A percentile compares a stretch with the other conserved stretches of the same genome.
These are phyloP conservation scores for Hymenoscyphus occultus DNA, from an alignment of 2,329 filamentous ascomycete genomes.

Conservation along the genomic window DNA sequence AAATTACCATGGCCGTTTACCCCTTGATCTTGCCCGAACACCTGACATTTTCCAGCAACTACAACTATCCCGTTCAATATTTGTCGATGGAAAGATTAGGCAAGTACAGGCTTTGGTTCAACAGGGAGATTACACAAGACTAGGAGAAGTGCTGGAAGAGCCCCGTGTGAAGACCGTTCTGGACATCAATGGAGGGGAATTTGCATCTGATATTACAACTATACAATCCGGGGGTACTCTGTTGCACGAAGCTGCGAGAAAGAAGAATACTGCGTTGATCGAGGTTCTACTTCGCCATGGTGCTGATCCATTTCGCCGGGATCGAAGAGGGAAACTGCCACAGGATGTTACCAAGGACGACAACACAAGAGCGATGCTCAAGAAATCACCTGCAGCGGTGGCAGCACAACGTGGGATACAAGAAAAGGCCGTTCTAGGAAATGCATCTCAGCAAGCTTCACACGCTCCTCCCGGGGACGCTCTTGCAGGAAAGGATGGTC, in stretches of 20 bases:
- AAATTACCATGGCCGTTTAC: slow-evolving; percentile 80
- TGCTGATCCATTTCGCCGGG: slow-evolving; percentile 90
- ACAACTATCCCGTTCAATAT: slow-evolving; percentile 85
- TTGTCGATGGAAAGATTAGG: slow-evolving; percentile 80
- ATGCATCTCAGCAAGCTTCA: slow-evolving; percentile 53
- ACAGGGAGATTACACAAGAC: slow-evolving; percentile 68
- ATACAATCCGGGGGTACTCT: slow-evolving; percentile 84
- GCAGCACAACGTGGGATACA: slow-evolving; percentile 94
- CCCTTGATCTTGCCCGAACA: slow-evolving; percentile 84
- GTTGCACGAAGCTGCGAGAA: slow-evolving; percentile 87
- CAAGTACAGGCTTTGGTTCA: slow-evolving; percentile 78
- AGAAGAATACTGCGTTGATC: slow-evolving; percentile 81
- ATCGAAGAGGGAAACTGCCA: slow-evolving; percentile 91
- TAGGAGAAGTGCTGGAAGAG: slow-evolving; percentile 81
- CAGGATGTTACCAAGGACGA: slow-evolving; percentile 98
- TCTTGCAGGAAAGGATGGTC: slow-evolving; percentile 75
- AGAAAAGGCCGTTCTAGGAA: slow-evolving; percentile 91
- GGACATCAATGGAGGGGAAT: slow-evolving; percentile 88
- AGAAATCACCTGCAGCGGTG: slow-evolving; percentile 89
- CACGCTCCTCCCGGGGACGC: slow-evolving; percentile 56
- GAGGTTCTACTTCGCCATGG: slow-evolving; percentile 89
- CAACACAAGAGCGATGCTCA: slow-evolving; percentile 79
- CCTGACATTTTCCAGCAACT: slow-evolving; percentile 95
- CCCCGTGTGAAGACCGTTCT: slow-evolving; percentile 79
- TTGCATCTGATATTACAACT: slow-evolving; percentile 76